phyloP scores from a whole-genome alignment of 1,284 basidiomycete genomes.

The Puccinia triticina region DNA sequence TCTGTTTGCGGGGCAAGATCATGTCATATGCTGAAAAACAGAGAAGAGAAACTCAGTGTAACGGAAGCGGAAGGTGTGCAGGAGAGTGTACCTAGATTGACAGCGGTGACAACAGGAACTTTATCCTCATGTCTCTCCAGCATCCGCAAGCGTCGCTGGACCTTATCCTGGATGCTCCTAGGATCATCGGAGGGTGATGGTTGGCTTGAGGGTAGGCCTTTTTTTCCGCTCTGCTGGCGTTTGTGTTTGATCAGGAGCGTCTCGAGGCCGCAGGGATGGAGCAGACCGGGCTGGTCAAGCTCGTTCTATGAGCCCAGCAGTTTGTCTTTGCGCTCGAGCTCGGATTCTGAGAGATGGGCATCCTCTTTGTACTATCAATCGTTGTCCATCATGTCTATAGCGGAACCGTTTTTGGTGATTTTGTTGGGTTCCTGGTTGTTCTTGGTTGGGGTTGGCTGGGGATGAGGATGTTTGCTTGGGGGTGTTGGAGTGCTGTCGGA shows the following conservation, averaged over 20 bases:
- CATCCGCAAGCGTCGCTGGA: slow-evolving; percentile 71
- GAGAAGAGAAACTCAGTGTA: neutral
- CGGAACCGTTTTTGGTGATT: too few relatives aligned
- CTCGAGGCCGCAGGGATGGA: slow-evolving; percentile 11
- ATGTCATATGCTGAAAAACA: slow-evolving; percentile 74
- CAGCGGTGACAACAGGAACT: slow-evolving; percentile 89
- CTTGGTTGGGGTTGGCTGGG: too few relatives aligned
- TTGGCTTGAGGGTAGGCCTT: slow-evolving; percentile 7
- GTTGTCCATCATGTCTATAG: neutral
- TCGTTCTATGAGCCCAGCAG: slow-evolving; percentile 1
- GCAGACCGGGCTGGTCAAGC: slow-evolving; percentile 11
- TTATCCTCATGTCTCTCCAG: slow-evolving; percentile 79
- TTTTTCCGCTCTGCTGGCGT: slow-evolving; percentile 9
- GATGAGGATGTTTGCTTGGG: too few relatives aligned
- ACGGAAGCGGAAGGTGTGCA: neutral
- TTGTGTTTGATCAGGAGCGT: neutral
- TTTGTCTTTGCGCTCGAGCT: slow-evolving; percentile 29
- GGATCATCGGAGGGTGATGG: neutral
- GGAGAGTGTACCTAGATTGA: slow-evolving; percentile 82
- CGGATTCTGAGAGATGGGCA: neutral
- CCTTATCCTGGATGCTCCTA: neutral
- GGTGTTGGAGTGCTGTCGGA: too few relatives aligned
- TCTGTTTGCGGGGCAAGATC: slow-evolving; percentile 85
- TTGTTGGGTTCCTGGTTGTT: too few relatives aligned
- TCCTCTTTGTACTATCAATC: neutral